Conservation (phyloP, 2,329 filamentous ascomycete genomes). For the Colletotrichum coccodes region DNA sequence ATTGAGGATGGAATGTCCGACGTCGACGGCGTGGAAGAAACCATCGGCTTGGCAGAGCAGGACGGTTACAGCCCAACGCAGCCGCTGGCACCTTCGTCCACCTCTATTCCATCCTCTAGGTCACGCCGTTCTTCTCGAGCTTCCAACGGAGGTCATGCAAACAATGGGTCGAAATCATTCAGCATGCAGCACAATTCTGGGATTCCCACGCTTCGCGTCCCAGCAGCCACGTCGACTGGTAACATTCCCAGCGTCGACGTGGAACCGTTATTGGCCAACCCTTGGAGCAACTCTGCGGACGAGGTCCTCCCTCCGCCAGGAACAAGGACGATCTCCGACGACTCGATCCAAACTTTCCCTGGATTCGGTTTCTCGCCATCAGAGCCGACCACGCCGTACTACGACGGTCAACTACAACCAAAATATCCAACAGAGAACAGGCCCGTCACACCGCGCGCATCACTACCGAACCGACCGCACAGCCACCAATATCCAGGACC, state of each 20-base stretch:
- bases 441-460: constrained; percentile 34
- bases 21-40: constrained; percentile 70
- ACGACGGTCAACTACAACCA: constrained; percentile 39
- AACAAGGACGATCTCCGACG: constrained; percentile 48
- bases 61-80: constrained; percentile 49
- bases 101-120: constrained; percentile 35
- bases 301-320: constrained; percentile 45
- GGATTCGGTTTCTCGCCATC: constrained; percentile 39
- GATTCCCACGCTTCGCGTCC: constrained; percentile 47
- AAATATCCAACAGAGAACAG: constrained; percentile 32
- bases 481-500: constrained; percentile 55
- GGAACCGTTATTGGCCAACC: constrained; percentile 53
- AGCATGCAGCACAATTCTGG: constrained; percentile 48
- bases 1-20: constrained; percentile 67
- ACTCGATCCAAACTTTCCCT: constrained; percentile 44
- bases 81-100: constrained; percentile 46
- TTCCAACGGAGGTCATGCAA: constrained; percentile 55
- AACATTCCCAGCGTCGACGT: constrained; percentile 47
- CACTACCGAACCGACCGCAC: constrained; percentile 39
- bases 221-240: constrained; percentile 43
- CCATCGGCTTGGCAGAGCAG: constrained; percentile 68
- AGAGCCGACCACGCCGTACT: constrained; percentile 44
- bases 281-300: constrained; percentile 52
- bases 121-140: constrained; percentile 61
- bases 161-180: constrained; percentile 47